Evolutionary conservation across 345 rosid species (phyloP).

Genomic region (Orychophragmus violaceus): DNA sequence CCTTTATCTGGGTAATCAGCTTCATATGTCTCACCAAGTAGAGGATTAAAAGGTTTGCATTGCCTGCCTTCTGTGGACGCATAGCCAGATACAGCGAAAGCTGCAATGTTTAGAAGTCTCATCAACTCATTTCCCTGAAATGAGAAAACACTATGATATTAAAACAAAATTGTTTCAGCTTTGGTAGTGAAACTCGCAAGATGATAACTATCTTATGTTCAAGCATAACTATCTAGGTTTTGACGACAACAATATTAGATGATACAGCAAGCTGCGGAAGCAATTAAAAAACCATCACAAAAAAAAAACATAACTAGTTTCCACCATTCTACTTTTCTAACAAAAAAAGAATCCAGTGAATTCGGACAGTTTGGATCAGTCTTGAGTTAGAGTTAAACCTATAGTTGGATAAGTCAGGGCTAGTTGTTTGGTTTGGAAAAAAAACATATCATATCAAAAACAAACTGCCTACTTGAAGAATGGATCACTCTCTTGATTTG

Average conservation of each 20-base stretch:
- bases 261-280: not conserved
- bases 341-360: not conserved
- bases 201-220: not conserved
- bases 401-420: constrained; percentile 4
- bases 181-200: not conserved
- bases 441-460: not conserved
- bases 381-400: constrained; percentile 1
- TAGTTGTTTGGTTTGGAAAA: not conserved
- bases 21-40: constrained; percentile 96
- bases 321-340: not conserved
- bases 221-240: not conserved
- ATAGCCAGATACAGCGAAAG: constrained; percentile 98
- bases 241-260: not conserved
- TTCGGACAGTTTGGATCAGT: not conserved
- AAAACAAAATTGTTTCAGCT: not conserved
- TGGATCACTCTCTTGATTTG: constrained; percentile 31
- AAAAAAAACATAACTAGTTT: not conserved
- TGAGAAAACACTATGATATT: constrained; percentile 22
- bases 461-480: not conserved
- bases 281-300: not conserved
- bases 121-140: constrained; percentile 89
- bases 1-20: constrained; percentile 99
- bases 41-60: constrained; percentile 97
- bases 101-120: constrained; percentile 90
- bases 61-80: constrained; percentile 98